Evolutionary conservation across 768 basidiomycete genomes (phyloP), one percentile per base, ranked within the genome.

Genomic region (Calvatia gigantea): DNA sequence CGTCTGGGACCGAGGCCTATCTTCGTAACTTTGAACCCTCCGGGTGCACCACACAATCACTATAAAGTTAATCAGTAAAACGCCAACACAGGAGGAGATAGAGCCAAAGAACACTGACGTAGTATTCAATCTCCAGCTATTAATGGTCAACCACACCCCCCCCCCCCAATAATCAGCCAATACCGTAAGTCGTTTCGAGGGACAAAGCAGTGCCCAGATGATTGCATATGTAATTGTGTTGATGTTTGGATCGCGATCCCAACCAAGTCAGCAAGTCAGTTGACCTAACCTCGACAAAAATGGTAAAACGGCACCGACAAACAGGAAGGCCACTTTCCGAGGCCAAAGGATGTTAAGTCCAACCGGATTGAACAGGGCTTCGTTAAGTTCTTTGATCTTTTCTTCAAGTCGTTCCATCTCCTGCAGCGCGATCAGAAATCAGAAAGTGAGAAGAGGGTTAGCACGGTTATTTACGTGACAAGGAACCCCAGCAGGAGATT

Each of bases 71-170:
- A 28, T 42, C 38, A 37, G 23, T 15, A 45, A 14, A 9, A 39
- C 31, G n/a, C 47, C 33, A 28, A 33, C 15, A 43, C 14, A 12
- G 17, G 51, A 27, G 11, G 17, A 59, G 61, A 65, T 58, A 58
- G 49, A 50, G 59, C 21, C 15, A 44, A 25, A 45, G 31, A 15
- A 39, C 11, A 81, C 89, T 73, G 52, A 91, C 89, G 71, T 94
- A 94, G 73, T 94, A 94, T 65, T 98, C 95, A 56, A 98, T 91
- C 75, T 98, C 95, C 63, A 98, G 79, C 95, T 98, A 63, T 43
- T 31, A 44, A 56, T n/a, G n/a, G n/a, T n/a, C 32, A 8, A 37
- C 52, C 52, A n/a, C 5, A 12, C 27, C 3, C 33, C 27, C 37
- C 4, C 45, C 8, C 15, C 4, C n/a, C 23, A 25, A 48, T 19